phyloP scores from a whole-genome alignment of 352 stramenopile genomes.

The Phytopythium cucurbitacearum region DNA sequence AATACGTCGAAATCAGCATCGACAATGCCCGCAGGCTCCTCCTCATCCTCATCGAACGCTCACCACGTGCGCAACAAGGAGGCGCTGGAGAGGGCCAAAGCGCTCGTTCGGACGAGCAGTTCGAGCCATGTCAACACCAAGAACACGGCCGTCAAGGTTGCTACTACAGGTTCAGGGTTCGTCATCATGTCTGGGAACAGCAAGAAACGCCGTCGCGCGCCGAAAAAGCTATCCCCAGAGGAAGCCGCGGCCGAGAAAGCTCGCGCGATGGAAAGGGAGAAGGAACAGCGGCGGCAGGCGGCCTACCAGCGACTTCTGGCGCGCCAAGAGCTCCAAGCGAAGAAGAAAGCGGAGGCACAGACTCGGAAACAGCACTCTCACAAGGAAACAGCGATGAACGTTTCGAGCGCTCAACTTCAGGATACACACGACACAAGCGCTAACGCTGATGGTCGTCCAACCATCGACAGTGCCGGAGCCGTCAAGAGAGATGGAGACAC shows the following conservation, averaged over 20 bases:
- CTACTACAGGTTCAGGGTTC: slow-evolving; percentile 16
- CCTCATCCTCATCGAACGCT: background rate
- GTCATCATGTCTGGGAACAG: slow-evolving; percentile 37
- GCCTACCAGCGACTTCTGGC: slow-evolving; percentile 58
- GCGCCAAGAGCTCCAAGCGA: slow-evolving; percentile 45
- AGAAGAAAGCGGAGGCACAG: slow-evolving; percentile 32
- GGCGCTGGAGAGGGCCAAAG: slow-evolving; percentile 26
- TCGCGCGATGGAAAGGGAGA: slow-evolving; percentile 33
- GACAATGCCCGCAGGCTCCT: no score
- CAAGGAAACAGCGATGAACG: no score
- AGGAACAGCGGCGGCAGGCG: slow-evolving; percentile 39
- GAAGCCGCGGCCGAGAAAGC: slow-evolving; percentile 17
- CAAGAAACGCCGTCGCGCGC: slow-evolving; percentile 22
- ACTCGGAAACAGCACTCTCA: background rate
- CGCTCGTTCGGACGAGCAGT: slow-evolving; percentile 25
- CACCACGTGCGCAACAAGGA: slow-evolving; percentile 16
- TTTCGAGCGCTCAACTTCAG: no score
- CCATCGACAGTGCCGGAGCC: background rate
- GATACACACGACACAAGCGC: no score
- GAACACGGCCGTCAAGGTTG: slow-evolving; percentile 1
- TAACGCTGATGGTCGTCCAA: background rate
- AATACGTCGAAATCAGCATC: no score
- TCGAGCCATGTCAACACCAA: background rate
- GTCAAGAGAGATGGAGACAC: background rate
- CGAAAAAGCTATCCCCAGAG: slow-evolving; percentile 24